Conservation (phyloP, 345 rosid species). For the Angophora floribunda region DNA sequence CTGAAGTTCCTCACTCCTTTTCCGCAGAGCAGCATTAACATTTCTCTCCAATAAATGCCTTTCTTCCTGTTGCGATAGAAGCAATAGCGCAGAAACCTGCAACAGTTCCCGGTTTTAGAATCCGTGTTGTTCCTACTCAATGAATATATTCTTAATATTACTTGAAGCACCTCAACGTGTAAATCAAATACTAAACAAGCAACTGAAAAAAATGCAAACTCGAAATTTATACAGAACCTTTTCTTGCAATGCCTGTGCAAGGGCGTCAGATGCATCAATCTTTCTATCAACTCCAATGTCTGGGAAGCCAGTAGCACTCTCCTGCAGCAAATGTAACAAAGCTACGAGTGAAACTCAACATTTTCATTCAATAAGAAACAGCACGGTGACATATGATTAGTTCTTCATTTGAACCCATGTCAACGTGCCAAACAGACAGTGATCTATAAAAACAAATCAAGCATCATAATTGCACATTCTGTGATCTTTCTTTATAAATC, state of each 20-base stretch:
- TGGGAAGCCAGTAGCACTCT: slow-evolving; percentile 5
- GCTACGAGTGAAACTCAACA: neutral
- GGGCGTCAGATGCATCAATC: slow-evolving; percentile 35
- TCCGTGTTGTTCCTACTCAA: neutral
- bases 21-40: slow-evolving; percentile 72
- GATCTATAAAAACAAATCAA: neutral
- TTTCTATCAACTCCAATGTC: slow-evolving; percentile 12
- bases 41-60: slow-evolving; percentile 88
- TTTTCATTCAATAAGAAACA: neutral
- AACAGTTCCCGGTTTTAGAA: slow-evolving; percentile 1
- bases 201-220: neutral
- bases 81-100: slow-evolving; percentile 76
- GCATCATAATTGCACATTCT: neutral
- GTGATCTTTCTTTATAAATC: neutral
- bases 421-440: neutral
- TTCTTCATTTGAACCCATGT: neutral
- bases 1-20: slow-evolving; percentile 84
- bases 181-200: neutral
- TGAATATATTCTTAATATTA: neutral
- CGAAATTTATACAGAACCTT: slow-evolving; percentile 39
- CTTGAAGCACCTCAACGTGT: neutral
- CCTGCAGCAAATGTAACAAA: slow-evolving; percentile 27
- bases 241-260: slow-evolving; percentile 79
- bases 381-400: neutral
- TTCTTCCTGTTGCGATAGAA: slow-evolving; percentile 94